Evolutionary conservation across 78 protist genomes (phyloP), one percentile per base, ranked within the genome.

Genomic region (Acrasis kona): DNA sequence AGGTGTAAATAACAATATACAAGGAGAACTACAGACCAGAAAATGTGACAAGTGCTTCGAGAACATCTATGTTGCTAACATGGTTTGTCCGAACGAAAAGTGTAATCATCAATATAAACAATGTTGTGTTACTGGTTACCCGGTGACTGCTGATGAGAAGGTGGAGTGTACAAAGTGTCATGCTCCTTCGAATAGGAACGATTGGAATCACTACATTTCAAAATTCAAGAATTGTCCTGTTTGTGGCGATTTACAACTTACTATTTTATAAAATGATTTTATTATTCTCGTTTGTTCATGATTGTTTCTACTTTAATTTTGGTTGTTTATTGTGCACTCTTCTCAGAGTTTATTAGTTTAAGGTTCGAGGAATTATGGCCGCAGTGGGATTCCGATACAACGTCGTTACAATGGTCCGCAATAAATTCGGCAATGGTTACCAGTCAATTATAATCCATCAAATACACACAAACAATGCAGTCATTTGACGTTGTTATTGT

Each of bases 1-100:
- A 30, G 42, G 72, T 28, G 65, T 76, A 50, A 78, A 85, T 76
- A 39, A 27, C 35, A 79, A 77, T 39, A 32, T 80, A 4, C 71
- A 65, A 28, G 81, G 61, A 70, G 65, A 0, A 9, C 82, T 82
- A 29, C 6, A 67, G 12, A 65, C 70, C 42, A 10, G 41, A 7
- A 2, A 1, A 39, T 81, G 84, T 39, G 57, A 35, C 12, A 10
- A 34, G 12, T 78, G 83, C 72, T 10, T 57, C 70, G 7, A 79
- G 28, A 40, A 34, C 8, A 78, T 79, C 58, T 85, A 65, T 65
- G 34, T 7, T 5, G 7, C 5, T 65, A 5, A 5, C 30, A 7
- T 7, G 69, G 69, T 34, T 5, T n/a, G 5, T 5, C 30, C 5
- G 69, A 5, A 65, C 31, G 5, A 5, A 65, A n/a, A 65, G 9